phyloP scores from a whole-genome alignment of 805 yeast genomes.

The Sugiyamaella lignohabitans region DNA sequence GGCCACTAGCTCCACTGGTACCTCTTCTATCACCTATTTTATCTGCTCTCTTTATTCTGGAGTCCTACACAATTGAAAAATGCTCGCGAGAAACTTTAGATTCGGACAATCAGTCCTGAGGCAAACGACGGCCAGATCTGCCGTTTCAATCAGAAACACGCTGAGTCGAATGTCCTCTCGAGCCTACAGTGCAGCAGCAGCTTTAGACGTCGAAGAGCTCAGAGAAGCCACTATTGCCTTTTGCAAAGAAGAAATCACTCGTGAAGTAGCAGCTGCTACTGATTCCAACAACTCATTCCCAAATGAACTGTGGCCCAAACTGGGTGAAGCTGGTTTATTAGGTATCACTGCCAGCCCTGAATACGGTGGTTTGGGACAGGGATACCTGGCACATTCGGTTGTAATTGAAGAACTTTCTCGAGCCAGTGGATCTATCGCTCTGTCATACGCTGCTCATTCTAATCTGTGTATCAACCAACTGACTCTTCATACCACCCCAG shows the following conservation, averaged over 20 bases:
- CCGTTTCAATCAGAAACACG: no score
- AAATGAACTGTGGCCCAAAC: constrained; percentile 29
- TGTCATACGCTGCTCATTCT: constrained; percentile 31
- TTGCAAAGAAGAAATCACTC: constrained; percentile 26
- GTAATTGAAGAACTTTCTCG: constrained; percentile 30
- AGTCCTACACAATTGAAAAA: no score
- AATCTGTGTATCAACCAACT: constrained; percentile 31
- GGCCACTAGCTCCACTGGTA: no score
- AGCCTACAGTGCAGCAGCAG: constrained; percentile 6
- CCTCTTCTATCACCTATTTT: no score
- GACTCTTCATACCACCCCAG: constrained; percentile 25
- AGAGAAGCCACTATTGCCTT: constrained; percentile 28
- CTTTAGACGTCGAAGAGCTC: constrained; percentile 24
- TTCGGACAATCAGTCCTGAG: no score
- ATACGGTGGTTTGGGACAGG: constrained; percentile 29
- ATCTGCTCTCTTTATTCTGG: no score
- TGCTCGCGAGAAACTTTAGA: no score
- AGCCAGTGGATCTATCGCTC: constrained; percentile 29
- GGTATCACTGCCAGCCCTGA: constrained; percentile 30
- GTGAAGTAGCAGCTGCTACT: constrained; percentile 26
- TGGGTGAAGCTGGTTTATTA: constrained; percentile 30
- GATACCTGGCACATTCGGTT: constrained; percentile 29
- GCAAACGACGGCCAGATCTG: no score
- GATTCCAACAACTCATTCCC: constrained; percentile 28
- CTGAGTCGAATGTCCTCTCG: no score